phyloP scores from a whole-genome alignment of 148 eudicot genomes.

The Tetragonia tetragonoides region DNA sequence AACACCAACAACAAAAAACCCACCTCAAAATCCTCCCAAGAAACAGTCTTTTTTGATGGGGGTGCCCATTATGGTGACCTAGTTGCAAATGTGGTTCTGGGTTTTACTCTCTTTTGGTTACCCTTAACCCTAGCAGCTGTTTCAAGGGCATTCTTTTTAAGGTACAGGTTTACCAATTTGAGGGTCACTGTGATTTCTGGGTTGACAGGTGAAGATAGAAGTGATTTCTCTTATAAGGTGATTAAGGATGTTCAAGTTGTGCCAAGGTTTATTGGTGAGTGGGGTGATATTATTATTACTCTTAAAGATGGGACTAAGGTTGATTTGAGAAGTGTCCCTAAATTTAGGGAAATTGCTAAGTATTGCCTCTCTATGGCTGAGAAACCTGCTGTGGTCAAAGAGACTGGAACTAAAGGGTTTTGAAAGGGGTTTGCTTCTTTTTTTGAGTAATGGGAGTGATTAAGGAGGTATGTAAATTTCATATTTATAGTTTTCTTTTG shows the following conservation, averaged over 20 bases:
- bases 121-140: slow-evolving; percentile 86
- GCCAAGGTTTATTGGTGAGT: slow-evolving; percentile 91
- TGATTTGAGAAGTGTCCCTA: slow-evolving; percentile 91
- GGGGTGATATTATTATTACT: slow-evolving; percentile 91
- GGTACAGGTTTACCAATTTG: slow-evolving; percentile 76
- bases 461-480: slow-evolving; percentile 37
- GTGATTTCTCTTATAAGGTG: slow-evolving; percentile 76
- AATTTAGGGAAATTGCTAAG: slow-evolving; percentile 89
- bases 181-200: slow-evolving; percentile 90
- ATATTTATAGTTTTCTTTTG: neutral
- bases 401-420: slow-evolving; percentile 50
- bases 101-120: slow-evolving; percentile 86
- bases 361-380: slow-evolving; percentile 64
- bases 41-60: slow-evolving; percentile 80
- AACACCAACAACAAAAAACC: slow-evolving; percentile 16
- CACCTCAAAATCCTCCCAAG: slow-evolving; percentile 40
- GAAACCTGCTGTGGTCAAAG: slow-evolving; percentile 36
- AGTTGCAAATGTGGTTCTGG: slow-evolving; percentile 64
- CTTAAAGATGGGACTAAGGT: slow-evolving; percentile 83
- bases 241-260: slow-evolving; percentile 88
- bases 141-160: slow-evolving; percentile 66
- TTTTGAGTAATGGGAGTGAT: slow-evolving; percentile 1
- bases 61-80: slow-evolving; percentile 94
- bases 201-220: slow-evolving; percentile 74
- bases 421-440: slow-evolving; percentile 17